phyloP scores from a whole-genome alignment of 768 basidiomycete genomes.

The Mycena vitilis region DNA sequence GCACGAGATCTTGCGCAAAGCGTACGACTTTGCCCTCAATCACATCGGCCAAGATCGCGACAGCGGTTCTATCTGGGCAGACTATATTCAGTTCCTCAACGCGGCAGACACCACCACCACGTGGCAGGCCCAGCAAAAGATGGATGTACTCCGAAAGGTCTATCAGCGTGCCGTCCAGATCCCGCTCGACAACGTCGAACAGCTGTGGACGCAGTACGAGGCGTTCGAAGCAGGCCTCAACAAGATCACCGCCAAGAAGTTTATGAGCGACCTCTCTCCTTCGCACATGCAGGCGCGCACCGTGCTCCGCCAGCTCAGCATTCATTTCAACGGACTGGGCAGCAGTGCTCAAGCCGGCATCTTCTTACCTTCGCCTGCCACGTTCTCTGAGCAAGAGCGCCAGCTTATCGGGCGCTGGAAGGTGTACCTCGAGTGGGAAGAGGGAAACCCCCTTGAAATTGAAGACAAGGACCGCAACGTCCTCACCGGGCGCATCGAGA shows the following conservation, averaged over 20 bases:
- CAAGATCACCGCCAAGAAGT: conserved; percentile 95
- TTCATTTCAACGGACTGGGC: conserved; percentile 72
- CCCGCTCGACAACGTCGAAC: conserved; percentile 93
- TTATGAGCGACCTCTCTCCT: conserved; percentile 92
- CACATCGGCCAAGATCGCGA: conserved; percentile 93
- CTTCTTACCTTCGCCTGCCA: conserved; percentile 77
- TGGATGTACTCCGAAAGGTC: conserved; percentile 90
- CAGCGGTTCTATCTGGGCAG: conserved; percentile 91
- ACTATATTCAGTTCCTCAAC: conserved; percentile 92
- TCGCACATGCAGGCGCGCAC: conserved; percentile 96
- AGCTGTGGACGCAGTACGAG: conserved; percentile 94
- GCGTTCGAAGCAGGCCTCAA: conserved; percentile 91
- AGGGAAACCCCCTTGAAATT: conserved; percentile 92
- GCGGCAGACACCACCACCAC: conserved; percentile 84
- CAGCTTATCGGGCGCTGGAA: conserved; percentile 90
- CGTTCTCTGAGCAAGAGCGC: conserved; percentile 78
- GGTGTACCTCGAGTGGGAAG: conserved; percentile 94
- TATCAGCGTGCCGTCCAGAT: conserved; percentile 96
- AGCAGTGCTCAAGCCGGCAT: conserved; percentile 60
- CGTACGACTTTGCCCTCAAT: conserved; percentile 93
- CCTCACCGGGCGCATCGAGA: conserved; percentile 77
- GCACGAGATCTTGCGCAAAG: conserved; percentile 83
- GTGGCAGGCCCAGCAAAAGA: conserved; percentile 97
- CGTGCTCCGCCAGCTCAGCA: conserved; percentile 82
- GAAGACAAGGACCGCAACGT: conserved; percentile 82